These are phyloP conservation scores for Phylloporus rhodoxanthus DNA, from an alignment of 768 basidiomycete species.

Conservation along the genomic window DNA sequence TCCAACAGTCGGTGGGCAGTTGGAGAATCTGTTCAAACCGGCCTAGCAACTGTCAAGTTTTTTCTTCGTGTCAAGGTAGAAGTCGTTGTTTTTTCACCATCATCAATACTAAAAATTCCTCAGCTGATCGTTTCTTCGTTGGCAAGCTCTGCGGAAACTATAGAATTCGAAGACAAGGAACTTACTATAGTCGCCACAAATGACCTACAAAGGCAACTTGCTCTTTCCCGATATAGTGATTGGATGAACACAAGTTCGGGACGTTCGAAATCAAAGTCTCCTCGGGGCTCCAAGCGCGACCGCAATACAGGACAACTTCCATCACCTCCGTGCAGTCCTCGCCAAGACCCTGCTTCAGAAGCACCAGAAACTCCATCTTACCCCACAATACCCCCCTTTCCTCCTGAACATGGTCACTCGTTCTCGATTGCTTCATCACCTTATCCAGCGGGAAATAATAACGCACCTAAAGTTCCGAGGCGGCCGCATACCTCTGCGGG, in stretches of 20 bases:
- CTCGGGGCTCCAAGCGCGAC: conserved; percentile 40
- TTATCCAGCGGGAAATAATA: conserved; percentile 24
- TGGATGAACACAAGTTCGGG: conserved; percentile 21
- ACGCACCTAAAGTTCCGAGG: conserved; percentile 33
- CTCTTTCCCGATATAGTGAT: conserved; percentile 55
- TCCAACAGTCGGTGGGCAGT: conserved; percentile 71
- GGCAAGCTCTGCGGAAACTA: conserved; percentile 49
- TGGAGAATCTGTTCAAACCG: conserved; percentile 69
- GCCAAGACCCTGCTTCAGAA: conserved; percentile 5
- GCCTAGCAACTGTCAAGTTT: conserved; percentile 61
- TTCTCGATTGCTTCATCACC: conserved; percentile 29
- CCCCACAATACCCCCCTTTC: conserved; percentile 1
- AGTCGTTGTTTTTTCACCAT: conserved; percentile 8
- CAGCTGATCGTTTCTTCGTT: conserved; percentile 44
- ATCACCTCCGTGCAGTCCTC: conserved; percentile 37
- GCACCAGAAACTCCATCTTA: conserved; percentile 6
- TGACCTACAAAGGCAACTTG: conserved; percentile 60
- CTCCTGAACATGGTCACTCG: conserved; percentile 21
- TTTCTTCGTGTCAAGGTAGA: conserved; percentile 63
- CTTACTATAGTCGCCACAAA: conserved; percentile 64
- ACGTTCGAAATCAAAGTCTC: conserved; percentile 55
- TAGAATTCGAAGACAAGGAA: conserved; percentile 68
- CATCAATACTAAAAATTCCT: conserved; percentile 10
- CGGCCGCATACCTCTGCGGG: conserved; percentile 76
- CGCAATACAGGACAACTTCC: conserved; percentile 27